These are phyloP conservation scores for Beauveria australis DNA, from an alignment of 2,329 filamentous ascomycete species.

Conservation along the genomic window DNA sequence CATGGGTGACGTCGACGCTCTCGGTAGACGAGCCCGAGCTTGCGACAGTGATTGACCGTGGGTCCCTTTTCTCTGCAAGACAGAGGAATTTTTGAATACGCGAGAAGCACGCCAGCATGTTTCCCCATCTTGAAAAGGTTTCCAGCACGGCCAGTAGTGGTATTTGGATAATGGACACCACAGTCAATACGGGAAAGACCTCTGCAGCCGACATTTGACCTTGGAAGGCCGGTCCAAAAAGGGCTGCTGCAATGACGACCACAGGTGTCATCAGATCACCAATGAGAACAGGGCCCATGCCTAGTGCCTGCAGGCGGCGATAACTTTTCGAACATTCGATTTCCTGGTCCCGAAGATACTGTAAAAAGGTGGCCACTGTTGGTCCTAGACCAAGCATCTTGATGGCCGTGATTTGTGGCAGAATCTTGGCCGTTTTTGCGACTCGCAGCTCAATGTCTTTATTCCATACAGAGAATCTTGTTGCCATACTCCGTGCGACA, in stretches of 20 bases:
- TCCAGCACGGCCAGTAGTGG: background rate
- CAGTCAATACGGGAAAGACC: background rate
- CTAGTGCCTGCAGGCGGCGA: background rate
- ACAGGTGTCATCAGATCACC: background rate
- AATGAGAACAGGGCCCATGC: background rate
- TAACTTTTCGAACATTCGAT: background rate
- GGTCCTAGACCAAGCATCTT: background rate
- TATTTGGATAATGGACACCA: background rate
- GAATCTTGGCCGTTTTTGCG: background rate
- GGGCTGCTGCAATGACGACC: background rate
- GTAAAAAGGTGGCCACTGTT: background rate
- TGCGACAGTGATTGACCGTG: background rate
- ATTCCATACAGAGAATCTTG: background rate
- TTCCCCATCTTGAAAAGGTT: background rate
- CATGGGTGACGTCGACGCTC: background rate
- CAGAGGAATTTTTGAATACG: background rate
- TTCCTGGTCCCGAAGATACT: background rate
- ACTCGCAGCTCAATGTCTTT: background rate
- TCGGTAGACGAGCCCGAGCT: background rate
- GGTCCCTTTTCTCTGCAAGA: background rate
- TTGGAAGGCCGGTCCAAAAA: background rate
- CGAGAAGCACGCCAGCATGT: background rate
- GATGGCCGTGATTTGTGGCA: background rate
- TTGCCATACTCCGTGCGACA: background rate
- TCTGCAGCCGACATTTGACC: background rate